These are phyloP conservation scores for Penicillium paneum DNA, from an alignment of 2,329 filamentous ascomycete genomes.

Conservation along the genomic window DNA sequence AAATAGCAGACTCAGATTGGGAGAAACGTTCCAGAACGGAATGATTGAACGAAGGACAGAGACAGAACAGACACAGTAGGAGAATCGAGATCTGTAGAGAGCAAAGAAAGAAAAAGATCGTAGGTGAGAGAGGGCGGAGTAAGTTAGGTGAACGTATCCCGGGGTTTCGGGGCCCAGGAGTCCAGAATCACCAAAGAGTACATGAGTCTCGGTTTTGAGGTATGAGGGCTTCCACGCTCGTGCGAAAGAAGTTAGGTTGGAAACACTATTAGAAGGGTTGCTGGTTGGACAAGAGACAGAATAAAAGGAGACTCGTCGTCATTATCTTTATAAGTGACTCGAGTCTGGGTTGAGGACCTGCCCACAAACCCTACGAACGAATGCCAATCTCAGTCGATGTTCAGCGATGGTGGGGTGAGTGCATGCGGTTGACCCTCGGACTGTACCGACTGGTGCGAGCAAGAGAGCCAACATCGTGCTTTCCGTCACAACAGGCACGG, in stretches of 20 bases:
- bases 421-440: constrained; percentile 37
- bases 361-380: constrained; percentile 24
- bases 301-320: constrained; percentile 22
- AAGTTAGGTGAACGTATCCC: background rate
- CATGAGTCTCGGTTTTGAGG: background rate
- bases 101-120: constrained; percentile 2
- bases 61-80: background rate
- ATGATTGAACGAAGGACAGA: constrained; percentile 9
- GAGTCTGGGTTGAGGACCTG: constrained; percentile 24
- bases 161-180: background rate
- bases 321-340: constrained; percentile 19
- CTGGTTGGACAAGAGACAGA: constrained; percentile 12
- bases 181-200: background rate
- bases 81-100: constrained; percentile 5
- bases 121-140: constrained; percentile 1
- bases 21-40: background rate
- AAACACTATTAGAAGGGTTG: constrained; percentile 8
- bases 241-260: background rate
- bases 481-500: constrained; percentile 91
- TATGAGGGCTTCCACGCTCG: background rate
- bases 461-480: constrained; percentile 63
- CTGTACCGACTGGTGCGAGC: constrained; percentile 43
- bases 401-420: constrained; percentile 34
- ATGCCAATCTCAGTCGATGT: constrained; percentile 13
- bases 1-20: constrained; percentile 5